Base-by-base conservation (phyloP, 495 filamentous ascomycete species). In the Xylaria cubensis region DNA sequence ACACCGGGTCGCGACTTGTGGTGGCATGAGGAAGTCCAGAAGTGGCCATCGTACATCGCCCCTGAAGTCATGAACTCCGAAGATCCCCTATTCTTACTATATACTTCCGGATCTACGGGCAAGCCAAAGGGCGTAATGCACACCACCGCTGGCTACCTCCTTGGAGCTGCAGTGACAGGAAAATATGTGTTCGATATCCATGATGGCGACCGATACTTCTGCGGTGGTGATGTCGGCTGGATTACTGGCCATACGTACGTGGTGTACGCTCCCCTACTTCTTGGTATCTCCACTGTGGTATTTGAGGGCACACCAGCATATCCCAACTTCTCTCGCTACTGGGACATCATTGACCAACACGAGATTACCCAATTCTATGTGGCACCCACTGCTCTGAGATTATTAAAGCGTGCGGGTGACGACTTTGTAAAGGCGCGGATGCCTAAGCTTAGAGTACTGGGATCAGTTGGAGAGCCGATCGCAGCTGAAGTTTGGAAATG, bases 161-260 rank as follows among this genome's bases (percentile, higher is more conserved):
- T 98, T 12, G 96, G 96, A 50, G 96, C 95, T 26, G 96, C 97
- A 9, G 86, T 90, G 76, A 98, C 96, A 48, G 97, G 94, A 75
- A 99, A 98, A 83, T 98, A 99, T 77, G 95, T 98, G 67, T 99
- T 99, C 79, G 97, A 99, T 80, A 96, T 99, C 74, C 96, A 99
- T 75, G 91, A 94, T 61, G 90, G 90, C 64, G 96, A 99, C 82
- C 88, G 88, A 68, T 98, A 94, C 86, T 98, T 98, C 89, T 98
- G 96, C 76, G 96, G 94, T 81, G 97, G 97, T 80, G 96, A 99
- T 79, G 94, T 99, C 64, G 96, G 96, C 75, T 99, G 96, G 96
- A 98, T 99, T 79, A 98, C 97, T 58, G 96, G 96, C n/a, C 96
- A 99, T 84, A 97, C 96, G 59, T 99, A 99, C 78, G 96, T 97